Evolutionary conservation across 2,329 filamentous ascomycete species (phyloP).

Genomic region (Ampelomyces quisqualis): DNA sequence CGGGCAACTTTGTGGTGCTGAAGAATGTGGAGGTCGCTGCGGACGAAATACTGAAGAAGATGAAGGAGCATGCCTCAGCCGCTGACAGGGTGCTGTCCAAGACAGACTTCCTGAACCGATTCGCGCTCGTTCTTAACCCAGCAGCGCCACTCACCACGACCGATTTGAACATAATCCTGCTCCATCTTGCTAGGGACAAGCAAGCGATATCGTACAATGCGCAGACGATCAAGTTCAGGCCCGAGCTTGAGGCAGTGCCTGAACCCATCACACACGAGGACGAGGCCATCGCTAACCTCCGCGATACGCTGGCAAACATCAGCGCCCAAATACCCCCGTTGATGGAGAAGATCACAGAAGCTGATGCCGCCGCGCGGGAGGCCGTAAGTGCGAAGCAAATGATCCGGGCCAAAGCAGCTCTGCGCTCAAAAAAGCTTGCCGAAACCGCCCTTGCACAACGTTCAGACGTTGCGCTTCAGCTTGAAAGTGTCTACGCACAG

Average conservation of each 20-base stretch:
- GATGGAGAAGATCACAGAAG: constrained; percentile 52
- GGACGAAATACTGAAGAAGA: constrained; percentile 43
- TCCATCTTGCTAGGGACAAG: constrained; percentile 55
- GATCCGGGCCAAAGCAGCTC: constrained; percentile 70
- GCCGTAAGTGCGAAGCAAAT: constrained; percentile 74
- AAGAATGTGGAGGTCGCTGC: constrained; percentile 62
- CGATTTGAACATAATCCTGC: constrained; percentile 73
- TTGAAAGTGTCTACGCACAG: constrained; percentile 79
- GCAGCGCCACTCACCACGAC: constrained; percentile 44
- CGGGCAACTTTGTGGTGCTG: constrained; percentile 66
- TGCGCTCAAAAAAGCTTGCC: constrained; percentile 79
- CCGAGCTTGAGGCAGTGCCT: constrained; percentile 39
- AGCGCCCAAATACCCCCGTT: constrained; percentile 67
- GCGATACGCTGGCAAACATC: constrained; percentile 69
- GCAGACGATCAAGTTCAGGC: constrained; percentile 72
- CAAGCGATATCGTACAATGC: constrained; percentile 77
- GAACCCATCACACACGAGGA: constrained; percentile 74
- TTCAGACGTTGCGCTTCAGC: constrained; percentile 71
- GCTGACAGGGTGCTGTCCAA: constrained; percentile 41
- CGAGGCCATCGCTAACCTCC: constrained; percentile 75
- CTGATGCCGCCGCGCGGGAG: constrained; percentile 61
- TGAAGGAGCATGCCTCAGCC: constrained; percentile 36
- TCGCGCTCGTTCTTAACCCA: constrained; percentile 31
- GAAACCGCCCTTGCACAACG: constrained; percentile 73
- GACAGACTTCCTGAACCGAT: constrained; percentile 38